Conservation (phyloP, 2,329 filamentous ascomycete genomes). For the Hymenoscyphus linearis region DNA sequence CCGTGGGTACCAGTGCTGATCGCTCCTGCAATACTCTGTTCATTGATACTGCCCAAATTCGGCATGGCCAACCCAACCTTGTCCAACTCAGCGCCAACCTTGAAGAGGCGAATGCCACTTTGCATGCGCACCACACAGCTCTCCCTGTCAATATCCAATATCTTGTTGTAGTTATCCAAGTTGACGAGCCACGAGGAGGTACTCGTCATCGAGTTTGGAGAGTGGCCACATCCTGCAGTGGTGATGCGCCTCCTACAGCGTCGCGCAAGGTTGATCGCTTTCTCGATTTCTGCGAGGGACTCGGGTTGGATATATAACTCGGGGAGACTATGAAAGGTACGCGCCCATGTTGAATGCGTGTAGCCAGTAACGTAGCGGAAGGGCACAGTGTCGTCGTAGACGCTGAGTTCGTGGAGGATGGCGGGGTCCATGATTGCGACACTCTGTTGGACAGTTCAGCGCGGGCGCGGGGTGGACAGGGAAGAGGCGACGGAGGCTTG, state of each 20-base stretch:
- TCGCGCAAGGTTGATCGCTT: constrained; percentile 74
- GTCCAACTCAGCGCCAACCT: constrained; percentile 70
- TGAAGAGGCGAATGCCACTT: constrained; percentile 78
- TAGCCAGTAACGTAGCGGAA: constrained; percentile 72
- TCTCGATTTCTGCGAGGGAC: constrained; percentile 74
- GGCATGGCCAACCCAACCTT: constrained; percentile 76
- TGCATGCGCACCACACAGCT: constrained; percentile 69
- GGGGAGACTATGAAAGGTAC: constrained; percentile 82
- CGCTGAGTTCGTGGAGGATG: constrained; percentile 50
- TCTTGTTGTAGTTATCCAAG: constrained; percentile 72
- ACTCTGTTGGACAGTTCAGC: not conserved
- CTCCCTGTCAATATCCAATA: constrained; percentile 64
- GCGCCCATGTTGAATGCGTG: constrained; percentile 88
- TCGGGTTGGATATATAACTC: constrained; percentile 88
- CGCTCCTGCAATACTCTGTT: constrained; percentile 87
- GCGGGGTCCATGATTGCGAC: constrained; percentile 35
- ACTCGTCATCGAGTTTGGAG: constrained; percentile 85
- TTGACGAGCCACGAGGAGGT: constrained; percentile 94
- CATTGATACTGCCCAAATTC: constrained; percentile 90
- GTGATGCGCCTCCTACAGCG: constrained; percentile 76
- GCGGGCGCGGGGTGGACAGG: not conserved
- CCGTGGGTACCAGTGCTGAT: constrained; percentile 94
- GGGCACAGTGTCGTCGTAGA: constrained; percentile 57
- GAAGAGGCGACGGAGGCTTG: not conserved
- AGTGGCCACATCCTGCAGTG: constrained; percentile 86